Evolutionary conservation across 2,329 filamentous ascomycete genomes (phyloP).

Genomic region (Scedosporium aurantiacum): DNA sequence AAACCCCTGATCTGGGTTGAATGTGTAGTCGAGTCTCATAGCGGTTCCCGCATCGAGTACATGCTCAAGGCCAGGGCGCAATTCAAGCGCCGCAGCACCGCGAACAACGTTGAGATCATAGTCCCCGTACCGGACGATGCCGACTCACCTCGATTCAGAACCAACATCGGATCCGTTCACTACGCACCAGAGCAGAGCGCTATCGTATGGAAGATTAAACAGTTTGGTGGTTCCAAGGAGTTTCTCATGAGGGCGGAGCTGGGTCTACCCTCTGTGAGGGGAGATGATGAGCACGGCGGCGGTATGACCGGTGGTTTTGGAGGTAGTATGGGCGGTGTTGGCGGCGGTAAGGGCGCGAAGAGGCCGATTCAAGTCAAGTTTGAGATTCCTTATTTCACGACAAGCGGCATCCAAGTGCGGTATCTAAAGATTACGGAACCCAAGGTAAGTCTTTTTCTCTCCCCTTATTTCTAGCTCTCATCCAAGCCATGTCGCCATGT

Average conservation of each 20-base stretch:
- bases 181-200: constrained; percentile 95
- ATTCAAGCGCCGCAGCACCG: constrained; percentile 94
- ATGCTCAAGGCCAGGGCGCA: constrained; percentile 98
- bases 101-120: constrained; percentile 97
- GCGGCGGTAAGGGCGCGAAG: constrained; percentile 76
- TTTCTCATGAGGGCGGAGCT: constrained; percentile 97
- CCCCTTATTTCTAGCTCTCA: not conserved
- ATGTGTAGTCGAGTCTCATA: constrained; percentile 92
- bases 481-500: not conserved
- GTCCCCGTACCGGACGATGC: constrained; percentile 96
- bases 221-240: constrained; percentile 96
- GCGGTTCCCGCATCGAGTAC: constrained; percentile 91
- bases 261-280: constrained; percentile 83
- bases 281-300: constrained; percentile 88
- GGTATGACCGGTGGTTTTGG: constrained; percentile 98
- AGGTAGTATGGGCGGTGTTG: constrained; percentile 88
- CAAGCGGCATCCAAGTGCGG: constrained; percentile 93
- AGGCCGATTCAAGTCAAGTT: constrained; percentile 98
- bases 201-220: constrained; percentile 99
- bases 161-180: constrained; percentile 93
- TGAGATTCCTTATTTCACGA: constrained; percentile 99
- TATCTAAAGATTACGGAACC: constrained; percentile 99
- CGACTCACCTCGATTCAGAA: constrained; percentile 89
- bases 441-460: constrained; percentile 56
- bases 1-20: constrained; percentile 99